Evolutionary conservation across 805 yeast species (phyloP).

Genomic region (Yarrowia deformans): DNA sequence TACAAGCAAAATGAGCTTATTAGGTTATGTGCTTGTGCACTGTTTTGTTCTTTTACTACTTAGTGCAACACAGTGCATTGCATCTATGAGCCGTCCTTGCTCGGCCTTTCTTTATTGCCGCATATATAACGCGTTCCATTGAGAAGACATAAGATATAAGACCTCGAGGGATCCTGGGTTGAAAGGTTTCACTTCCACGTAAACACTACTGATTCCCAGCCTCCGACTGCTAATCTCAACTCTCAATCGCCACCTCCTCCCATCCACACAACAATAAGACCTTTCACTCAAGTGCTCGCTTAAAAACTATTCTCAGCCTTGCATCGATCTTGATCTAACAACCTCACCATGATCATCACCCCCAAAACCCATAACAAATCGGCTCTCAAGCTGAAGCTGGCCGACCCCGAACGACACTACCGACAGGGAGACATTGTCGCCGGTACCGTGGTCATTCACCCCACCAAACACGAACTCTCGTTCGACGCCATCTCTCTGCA

Average conservation of each 20-base stretch:
- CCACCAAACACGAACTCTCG: conserved; percentile 26
- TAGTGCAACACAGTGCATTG: conserved; percentile 29
- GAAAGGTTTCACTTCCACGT: neutral
- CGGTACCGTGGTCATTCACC: conserved; percentile 35
- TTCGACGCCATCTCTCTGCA: conserved; percentile 38
- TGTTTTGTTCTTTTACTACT: conserved; percentile 4
- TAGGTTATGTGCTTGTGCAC: neutral
- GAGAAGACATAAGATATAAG: conserved; percentile 21
- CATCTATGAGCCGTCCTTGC: conserved; percentile 37
- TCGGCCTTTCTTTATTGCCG: conserved; percentile 37
- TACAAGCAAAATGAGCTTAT: conserved; percentile 1
- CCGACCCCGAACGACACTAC: conserved; percentile 37
- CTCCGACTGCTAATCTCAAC: conserved; percentile 2
- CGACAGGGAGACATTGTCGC: conserved; percentile 31
- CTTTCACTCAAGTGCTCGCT: neutral
- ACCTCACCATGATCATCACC: conserved; percentile 24
- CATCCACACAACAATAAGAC: neutral
- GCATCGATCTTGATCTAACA: conserved; percentile 27
- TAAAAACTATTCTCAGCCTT: conserved; percentile 20
- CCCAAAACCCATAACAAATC: conserved; percentile 37
- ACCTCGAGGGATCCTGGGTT: neutral
- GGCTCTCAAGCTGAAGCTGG: conserved; percentile 36
- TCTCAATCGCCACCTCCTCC: neutral
- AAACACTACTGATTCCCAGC: conserved; percentile 1
- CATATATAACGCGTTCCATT: conserved; percentile 32